Base-by-base conservation (phyloP, 139 green algal genomes). In the Chlorella sp. region DNA sequence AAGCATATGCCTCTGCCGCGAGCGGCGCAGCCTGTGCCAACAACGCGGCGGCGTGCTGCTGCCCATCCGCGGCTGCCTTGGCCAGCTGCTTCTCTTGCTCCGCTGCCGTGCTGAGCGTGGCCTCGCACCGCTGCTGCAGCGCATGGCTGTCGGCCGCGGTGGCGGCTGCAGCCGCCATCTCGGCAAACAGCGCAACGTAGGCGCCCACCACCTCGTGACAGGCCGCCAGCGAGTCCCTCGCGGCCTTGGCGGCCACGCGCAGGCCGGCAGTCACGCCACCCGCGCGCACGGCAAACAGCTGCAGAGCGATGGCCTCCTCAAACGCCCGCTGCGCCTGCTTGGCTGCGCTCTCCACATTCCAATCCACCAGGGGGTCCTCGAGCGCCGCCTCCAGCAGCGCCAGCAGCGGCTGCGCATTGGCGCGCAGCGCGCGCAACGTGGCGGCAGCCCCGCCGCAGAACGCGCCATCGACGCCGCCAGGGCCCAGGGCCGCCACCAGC, bases 341-440 rank as follows among this genome's bases (percentile, higher is more conserved):
- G 51, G 55, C 69, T 15, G 33, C 45, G 6, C 55, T 69, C 15
- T 80, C 50, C 12, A 46, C 38, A 25, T 73, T 68, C 93, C 93
- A 97, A 56, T 92, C 85, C 35, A 95, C 79, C 0, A 83, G 63
- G 4, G 92, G 85, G 70, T 97, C 92, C 8, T 58, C 46, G 45
- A 96, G 65, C 19, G 92, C 81, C 23, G 84, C 79, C 11, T 87
- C 82, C 64, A 96, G 82, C 74, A 97, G 79, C 29, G 25, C 36
- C 3, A 4, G 43, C 64, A 88, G 43, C 35, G 60, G 48, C 29
- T 46, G 68, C 17, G 51, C 25, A 35, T 73, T 68, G 38, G 29
- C 41, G 8, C 84, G 76, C 19, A 93, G 73, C 23, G 65, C 60
- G 14, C n/a, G 3, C 62, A 93, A 51, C 35, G 80, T 45, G 11